A percentile compares a stretch with the other conserved stretches of the same genome.
Evolutionary conservation across 495 filamentous ascomycete species (phyloP).

Genomic region (Geopyxis carbonaria): DNA sequence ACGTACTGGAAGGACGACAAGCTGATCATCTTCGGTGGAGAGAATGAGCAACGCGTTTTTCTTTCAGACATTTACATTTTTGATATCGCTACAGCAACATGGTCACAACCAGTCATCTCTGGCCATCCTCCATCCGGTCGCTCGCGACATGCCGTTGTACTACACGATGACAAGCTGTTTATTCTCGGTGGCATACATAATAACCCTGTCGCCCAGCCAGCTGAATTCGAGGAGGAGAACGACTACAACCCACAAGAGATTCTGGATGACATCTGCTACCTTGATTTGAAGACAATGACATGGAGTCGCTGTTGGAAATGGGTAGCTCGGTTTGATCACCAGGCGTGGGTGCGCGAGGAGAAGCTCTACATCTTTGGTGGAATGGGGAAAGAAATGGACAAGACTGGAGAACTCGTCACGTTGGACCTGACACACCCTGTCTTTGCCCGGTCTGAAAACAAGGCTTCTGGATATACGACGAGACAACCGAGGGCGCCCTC

Average conservation of each 20-base stretch:
- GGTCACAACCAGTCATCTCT: conserved; percentile 75
- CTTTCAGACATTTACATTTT: conserved; percentile 93
- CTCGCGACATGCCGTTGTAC: conserved; percentile 80
- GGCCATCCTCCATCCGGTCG: conserved; percentile 73
- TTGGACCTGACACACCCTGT: conserved; percentile 76
- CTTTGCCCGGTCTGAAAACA: conserved; percentile 34
- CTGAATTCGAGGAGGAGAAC: conserved; percentile 19
- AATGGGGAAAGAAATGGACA: conserved; percentile 85
- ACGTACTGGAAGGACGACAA: conserved; percentile 87
- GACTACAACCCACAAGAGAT: conserved; percentile 37
- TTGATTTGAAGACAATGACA: conserved; percentile 92
- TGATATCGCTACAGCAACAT: conserved; percentile 79
- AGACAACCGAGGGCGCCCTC: conserved; percentile 13
- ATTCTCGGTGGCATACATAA: conserved; percentile 82
- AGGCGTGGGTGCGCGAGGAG: conserved; percentile 40
- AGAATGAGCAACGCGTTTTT: conserved; percentile 92
- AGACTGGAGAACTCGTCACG: conserved; percentile 90
- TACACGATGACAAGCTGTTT: conserved; percentile 92
- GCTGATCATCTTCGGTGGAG: conserved; percentile 84
- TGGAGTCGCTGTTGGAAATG: conserved; percentile 96
- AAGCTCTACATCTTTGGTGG: conserved; percentile 97
- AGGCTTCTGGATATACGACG: conserved; percentile 19
- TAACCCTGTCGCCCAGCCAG: conserved; percentile 28
- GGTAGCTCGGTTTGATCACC: conserved; percentile 82
- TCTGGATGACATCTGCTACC: conserved; percentile 84